These are phyloP conservation scores for Ceriops decandra DNA, from an alignment of 345 rosid genomes.

Conservation along the genomic window DNA sequence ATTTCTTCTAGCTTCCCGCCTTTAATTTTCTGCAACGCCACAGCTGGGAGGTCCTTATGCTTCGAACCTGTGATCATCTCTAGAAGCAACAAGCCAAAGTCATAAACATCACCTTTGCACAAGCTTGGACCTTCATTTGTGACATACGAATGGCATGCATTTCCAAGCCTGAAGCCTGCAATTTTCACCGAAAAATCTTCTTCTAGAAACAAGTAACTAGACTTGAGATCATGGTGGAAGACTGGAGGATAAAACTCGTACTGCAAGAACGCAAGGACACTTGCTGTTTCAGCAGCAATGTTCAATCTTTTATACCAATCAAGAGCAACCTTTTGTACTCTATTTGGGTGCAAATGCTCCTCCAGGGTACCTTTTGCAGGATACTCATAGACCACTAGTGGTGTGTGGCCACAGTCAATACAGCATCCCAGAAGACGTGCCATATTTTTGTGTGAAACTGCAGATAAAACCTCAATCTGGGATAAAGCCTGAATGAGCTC, in stretches of 20 bases:
- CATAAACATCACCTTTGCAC: conserved; percentile 43
- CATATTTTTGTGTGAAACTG: conserved; percentile 55
- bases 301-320: conserved; percentile 68
- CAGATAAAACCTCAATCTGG: conserved; percentile 51
- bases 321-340: conserved; percentile 36
- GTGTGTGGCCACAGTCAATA: conserved; percentile 47
- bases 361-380: conserved; percentile 62
- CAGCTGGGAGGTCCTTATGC: conserved; percentile 34
- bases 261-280: conserved; percentile 56
- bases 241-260: conserved; percentile 66
- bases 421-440: conserved; percentile 72
- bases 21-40: conserved; percentile 48
- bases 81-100: conserved; percentile 60
- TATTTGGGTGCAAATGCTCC: conserved; percentile 40
- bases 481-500: conserved; percentile 58
- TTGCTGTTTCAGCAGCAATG: conserved; percentile 65
- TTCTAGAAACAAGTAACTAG: conserved; percentile 54
- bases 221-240: conserved; percentile 49
- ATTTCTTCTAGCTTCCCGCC: conserved; percentile 67
- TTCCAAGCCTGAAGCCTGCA: conserved; percentile 48
- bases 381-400: conserved; percentile 62
- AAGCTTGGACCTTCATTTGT: conserved; percentile 11
- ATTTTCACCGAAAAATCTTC: conserved; percentile 53
- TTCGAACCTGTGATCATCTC: conserved; percentile 69
- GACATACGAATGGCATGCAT: conserved; percentile 22